These are phyloP conservation scores for Phycomyces nitens DNA, from an alignment of 192 early-diverging fungal genomes.

Conservation along the genomic window DNA sequence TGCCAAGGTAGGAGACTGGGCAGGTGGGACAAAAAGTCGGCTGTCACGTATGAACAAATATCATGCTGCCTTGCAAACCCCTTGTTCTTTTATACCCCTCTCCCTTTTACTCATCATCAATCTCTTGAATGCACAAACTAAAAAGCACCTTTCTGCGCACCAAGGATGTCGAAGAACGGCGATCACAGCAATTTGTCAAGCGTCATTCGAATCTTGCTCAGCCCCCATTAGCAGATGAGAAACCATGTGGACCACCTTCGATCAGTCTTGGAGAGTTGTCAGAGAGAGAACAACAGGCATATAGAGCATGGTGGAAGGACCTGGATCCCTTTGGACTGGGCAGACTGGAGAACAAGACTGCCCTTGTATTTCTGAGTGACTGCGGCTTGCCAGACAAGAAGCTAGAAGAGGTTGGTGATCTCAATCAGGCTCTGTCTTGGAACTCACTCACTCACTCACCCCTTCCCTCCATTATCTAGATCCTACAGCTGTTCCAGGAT, in stretches of 20 bases:
- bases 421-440: background rate
- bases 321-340: conserved; percentile 33
- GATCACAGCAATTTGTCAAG: conserved; percentile 24
- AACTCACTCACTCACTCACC: background rate
- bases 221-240: background rate
- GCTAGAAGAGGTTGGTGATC: conserved; percentile 24
- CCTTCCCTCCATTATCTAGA: conserved; percentile 14
- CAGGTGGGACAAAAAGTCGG: background rate
- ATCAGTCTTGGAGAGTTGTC: conserved; percentile 8
- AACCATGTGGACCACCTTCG: background rate
- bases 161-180: conserved; percentile 14
- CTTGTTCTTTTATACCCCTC: conserved; percentile 3
- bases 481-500: conserved; percentile 28
- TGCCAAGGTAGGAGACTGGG: too few species aligned
- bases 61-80: background rate
- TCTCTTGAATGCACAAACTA: conserved; percentile 16
- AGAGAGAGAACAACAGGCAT: conserved; percentile 13
- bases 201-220: conserved; percentile 1
- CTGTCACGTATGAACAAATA: background rate
- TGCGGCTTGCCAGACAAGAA: conserved; percentile 18
- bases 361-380: conserved; percentile 24
- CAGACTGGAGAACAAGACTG: conserved; percentile 13
- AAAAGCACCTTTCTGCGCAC: conserved; percentile 15
- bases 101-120: background rate
- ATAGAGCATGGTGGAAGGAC: conserved; percentile 35